phyloP scores from a whole-genome alignment of 768 basidiomycete species.

The Serendipita vermifera region DNA sequence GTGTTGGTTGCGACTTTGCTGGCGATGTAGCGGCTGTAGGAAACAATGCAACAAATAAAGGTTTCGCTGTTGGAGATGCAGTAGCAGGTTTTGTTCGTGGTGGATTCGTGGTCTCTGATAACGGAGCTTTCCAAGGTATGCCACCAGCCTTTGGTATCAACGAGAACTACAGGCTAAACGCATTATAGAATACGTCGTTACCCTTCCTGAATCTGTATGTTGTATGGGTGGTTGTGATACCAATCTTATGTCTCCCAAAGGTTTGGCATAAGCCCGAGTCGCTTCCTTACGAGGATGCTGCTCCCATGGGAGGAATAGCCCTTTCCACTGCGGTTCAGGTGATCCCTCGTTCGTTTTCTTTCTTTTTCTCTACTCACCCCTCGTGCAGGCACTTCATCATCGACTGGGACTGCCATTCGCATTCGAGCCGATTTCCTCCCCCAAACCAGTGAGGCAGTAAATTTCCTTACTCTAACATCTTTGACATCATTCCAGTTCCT shows the following conservation, averaged over 20 bases:
- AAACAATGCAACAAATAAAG: slow-evolving; percentile 13
- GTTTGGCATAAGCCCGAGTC: slow-evolving; percentile 16
- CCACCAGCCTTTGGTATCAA: not conserved
- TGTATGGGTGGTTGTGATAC: not conserved
- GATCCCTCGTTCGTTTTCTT: not conserved
- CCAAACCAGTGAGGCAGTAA: not conserved
- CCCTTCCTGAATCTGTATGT: slow-evolving; percentile 13
- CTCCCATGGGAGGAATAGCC: slow-evolving; percentile 17
- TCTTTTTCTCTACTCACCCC: not conserved
- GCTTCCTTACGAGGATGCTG: slow-evolving; percentile 17
- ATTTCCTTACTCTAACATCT: not conserved
- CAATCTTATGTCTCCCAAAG: not conserved
- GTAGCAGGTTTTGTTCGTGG: slow-evolving; percentile 17
- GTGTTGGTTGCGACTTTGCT: slow-evolving; percentile 17
- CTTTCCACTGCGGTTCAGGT: slow-evolving; percentile 16
- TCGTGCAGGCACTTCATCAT: slow-evolving; percentile 13
- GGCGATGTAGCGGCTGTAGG: slow-evolving; percentile 18
- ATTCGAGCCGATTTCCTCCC: not conserved
- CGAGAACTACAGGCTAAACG: not conserved
- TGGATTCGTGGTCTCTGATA: slow-evolving; percentile 12
- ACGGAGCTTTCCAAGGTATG: slow-evolving; percentile 18
- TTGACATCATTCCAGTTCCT: slow-evolving; percentile 17
- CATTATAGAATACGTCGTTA: slow-evolving; percentile 15
- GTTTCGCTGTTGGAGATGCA: slow-evolving; percentile 16
- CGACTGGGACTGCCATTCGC: slow-evolving; percentile 13